Conservation (phyloP, 1,284 basidiomycete species). For the Leucoagaricus sp. region DNA sequence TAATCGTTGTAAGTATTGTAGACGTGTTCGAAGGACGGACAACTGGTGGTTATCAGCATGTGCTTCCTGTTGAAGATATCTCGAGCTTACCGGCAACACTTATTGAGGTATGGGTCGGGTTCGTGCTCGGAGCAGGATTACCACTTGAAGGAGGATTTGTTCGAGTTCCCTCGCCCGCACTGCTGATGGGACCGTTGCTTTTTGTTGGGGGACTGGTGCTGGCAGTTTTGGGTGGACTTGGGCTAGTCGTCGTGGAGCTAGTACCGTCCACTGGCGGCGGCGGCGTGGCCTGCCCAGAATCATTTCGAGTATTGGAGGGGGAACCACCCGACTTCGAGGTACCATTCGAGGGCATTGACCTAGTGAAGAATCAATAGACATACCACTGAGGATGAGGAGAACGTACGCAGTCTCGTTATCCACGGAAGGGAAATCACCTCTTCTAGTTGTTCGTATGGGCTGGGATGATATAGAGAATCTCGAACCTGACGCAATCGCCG, state of each 20-base stretch:
- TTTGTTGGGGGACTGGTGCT: neutral
- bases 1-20: constrained; percentile 42
- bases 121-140: constrained; percentile 5
- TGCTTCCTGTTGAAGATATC: neutral
- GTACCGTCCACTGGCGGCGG: neutral
- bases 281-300: neutral
- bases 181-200: neutral
- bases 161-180: neutral
- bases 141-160: constrained; percentile 13
- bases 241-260: neutral
- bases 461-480: constrained; percentile 6
- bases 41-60: neutral
- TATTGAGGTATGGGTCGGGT: constrained; percentile 12
- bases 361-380: neutral
- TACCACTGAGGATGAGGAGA: neutral
- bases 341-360: constrained; percentile 9
- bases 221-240: neutral
- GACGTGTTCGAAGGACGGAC: constrained; percentile 16
- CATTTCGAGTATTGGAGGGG: neutral
- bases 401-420: neutral
- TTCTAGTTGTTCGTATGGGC: neutral
- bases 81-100: constrained; percentile 20
- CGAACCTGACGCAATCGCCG: constrained; percentile 4
- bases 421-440: neutral
- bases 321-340: neutral